Conservation (phyloP, 177 flowering plant genomes). For the Vitis hybrid region DNA sequence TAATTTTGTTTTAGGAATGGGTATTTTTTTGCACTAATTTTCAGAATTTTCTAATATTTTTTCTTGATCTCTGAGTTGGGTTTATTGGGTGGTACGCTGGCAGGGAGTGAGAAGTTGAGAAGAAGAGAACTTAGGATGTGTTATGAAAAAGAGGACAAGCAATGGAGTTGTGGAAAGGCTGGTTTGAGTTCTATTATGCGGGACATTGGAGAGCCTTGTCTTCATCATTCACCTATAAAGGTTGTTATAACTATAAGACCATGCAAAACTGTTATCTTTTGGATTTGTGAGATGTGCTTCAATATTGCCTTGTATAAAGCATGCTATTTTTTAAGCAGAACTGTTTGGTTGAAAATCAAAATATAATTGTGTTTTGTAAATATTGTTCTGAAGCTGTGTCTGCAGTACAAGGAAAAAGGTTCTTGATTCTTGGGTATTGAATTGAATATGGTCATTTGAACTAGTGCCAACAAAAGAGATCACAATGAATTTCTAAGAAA, state of each 20-base stretch:
- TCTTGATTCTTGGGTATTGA: too few relatives aligned
- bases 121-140: slow-evolving; percentile 40
- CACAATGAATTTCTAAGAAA: too few relatives aligned
- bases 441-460: too few relatives aligned
- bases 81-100: background rate
- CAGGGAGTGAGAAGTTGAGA: slow-evolving; percentile 17
- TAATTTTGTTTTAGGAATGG: background rate
- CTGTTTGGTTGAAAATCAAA: too few relatives aligned
- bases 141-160: slow-evolving; percentile 47
- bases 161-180: slow-evolving; percentile 68
- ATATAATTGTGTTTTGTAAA: too few relatives aligned
- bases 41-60: background rate
- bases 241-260: slow-evolving; percentile 44
- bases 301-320: background rate
- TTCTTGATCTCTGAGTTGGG: background rate
- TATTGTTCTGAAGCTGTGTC: too few relatives aligned
- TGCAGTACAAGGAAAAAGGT: too few relatives aligned
- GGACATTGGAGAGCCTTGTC: slow-evolving; percentile 82
- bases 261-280: too few relatives aligned
- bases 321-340: too few relatives aligned
- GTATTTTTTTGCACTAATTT: background rate
- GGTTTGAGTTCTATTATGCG: slow-evolving; percentile 65
- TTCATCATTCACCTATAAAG: slow-evolving; percentile 67
- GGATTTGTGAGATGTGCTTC: background rate
- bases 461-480: too few relatives aligned